Evolutionary conservation across 208 protist species (phyloP), one percentile per base, ranked within the genome.

Genomic region (Acanthamoeba triangularis): DNA sequence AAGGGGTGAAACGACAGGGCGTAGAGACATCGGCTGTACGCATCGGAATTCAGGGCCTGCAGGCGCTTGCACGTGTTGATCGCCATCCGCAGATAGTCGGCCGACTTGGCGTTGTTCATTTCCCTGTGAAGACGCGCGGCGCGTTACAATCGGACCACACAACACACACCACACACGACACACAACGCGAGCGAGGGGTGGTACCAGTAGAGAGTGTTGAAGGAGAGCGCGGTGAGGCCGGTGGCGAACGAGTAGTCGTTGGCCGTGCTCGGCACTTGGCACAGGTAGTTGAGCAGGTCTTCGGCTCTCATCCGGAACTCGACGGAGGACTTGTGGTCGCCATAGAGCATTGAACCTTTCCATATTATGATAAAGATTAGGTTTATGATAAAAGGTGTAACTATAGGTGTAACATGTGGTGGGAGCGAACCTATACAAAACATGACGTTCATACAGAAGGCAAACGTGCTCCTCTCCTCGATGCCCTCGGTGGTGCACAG

Each of bases 171-270:
- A 87, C 44, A 41, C 8, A 61, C 13, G n/a, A 35, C 44, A 52
- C 49, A 54, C 49, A 54, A 11, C 13, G 6, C 14, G 52, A 59
- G 25, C 25, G 7, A n/a, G 14, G 1, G 16, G 14, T 0, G 11
- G 61, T 92, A 92, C 85, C 85, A 92, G 85, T 92, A 92, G 61
- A 92, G 85, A 33, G 85, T 72, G 44, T 92, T 92, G 61, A 92
- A 92, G 54, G 85, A 92, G 16, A 92, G 85, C 28, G 56, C 59
- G 25, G 59, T 74, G 35, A 92, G 85, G 28, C 59, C 85, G 18
- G 63, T 35, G 33, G 85, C 85, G 59, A 92, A 44, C 5, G 85
- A 92, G 41, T 92, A 92, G 61, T 92, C 85, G 52, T 69, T 92
- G 28, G 85, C 44, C 20, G 85, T 33, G 30, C 37, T 49, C 1